Evolutionary conservation across 768 basidiomycete genomes (phyloP).

Genomic region (Tylopilus sp.): DNA sequence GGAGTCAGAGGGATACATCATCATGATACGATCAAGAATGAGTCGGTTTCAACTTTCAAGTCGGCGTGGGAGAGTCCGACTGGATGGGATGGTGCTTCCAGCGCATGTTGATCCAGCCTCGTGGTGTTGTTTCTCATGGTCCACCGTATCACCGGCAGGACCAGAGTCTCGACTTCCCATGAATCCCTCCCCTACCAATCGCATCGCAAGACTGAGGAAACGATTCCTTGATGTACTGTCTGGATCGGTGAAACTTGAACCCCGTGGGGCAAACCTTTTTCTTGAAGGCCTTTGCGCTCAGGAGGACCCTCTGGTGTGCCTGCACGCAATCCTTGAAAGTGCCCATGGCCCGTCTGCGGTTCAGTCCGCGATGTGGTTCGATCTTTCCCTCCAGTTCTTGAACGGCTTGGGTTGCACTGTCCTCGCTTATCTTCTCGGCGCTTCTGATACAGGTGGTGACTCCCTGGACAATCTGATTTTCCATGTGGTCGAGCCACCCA

Average conservation of each 20-base stretch:
- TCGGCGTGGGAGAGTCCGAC: too few relatives aligned
- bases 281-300: conserved; percentile 46
- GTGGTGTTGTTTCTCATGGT: too few relatives aligned
- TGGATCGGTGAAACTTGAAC: conserved; percentile 25
- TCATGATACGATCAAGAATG: too few relatives aligned
- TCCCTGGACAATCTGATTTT: conserved; percentile 39
- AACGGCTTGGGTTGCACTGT: conserved; percentile 40
- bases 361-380: conserved; percentile 38
- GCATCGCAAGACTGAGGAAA: conserved; percentile 35
- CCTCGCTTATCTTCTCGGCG: conserved; percentile 37
- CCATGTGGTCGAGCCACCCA: conserved; percentile 46
- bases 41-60: too few relatives aligned
- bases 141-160: too few relatives aligned
- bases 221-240: conserved; percentile 32
- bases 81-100: too few relatives aligned
- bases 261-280: conserved; percentile 31
- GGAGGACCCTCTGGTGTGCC: conserved; percentile 36
- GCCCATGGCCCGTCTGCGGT: conserved; percentile 36
- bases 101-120: too few relatives aligned
- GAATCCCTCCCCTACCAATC: too few relatives aligned
- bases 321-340: conserved; percentile 37
- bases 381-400: conserved; percentile 38
- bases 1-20: too few relatives aligned
- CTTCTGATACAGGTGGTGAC: conserved; percentile 40
- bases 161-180: too few relatives aligned